Conservation (phyloP, 441 rosid genomes). For the Erodium moschatum region DNA sequence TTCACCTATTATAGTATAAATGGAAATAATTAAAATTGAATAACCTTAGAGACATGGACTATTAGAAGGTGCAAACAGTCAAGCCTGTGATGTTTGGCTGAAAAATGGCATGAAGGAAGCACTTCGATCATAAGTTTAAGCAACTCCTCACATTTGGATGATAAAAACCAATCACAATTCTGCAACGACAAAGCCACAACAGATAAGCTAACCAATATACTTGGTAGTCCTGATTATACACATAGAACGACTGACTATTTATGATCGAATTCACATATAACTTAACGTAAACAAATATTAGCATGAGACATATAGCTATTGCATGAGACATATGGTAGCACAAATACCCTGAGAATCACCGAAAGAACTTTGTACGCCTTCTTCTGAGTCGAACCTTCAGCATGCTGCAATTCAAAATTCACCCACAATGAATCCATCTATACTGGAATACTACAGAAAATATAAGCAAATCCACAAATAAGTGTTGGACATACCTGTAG, state of each 20-base stretch:
- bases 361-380: conserved; percentile 89
- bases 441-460: conserved; percentile 11
- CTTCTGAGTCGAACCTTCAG: conserved; percentile 69
- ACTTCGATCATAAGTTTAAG: conserved; percentile 62
- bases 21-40: conserved; percentile 2
- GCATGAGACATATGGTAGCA: conserved; percentile 8
- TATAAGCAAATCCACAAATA: conserved; percentile 10
- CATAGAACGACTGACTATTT: background rate
- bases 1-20: background rate
- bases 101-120: conserved; percentile 64
- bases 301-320: background rate
- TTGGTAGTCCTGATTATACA: background rate
- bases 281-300: background rate
- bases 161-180: conserved; percentile 47
- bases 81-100: conserved; percentile 85
- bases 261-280: background rate
- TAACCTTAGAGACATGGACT: conserved; percentile 54
- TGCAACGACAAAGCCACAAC: conserved; percentile 24
- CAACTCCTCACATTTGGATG: conserved; percentile 55
- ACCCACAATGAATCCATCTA: background rate
- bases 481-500: conserved; percentile 47
- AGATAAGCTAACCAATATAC: conserved; percentile 2
- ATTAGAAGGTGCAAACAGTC: conserved; percentile 76
- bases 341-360: conserved; percentile 53
- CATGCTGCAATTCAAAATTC: conserved; percentile 45